Evolutionary conservation across 2,329 filamentous ascomycete genomes (phyloP).

Genomic region (Cryoendolithus antarcticus): DNA sequence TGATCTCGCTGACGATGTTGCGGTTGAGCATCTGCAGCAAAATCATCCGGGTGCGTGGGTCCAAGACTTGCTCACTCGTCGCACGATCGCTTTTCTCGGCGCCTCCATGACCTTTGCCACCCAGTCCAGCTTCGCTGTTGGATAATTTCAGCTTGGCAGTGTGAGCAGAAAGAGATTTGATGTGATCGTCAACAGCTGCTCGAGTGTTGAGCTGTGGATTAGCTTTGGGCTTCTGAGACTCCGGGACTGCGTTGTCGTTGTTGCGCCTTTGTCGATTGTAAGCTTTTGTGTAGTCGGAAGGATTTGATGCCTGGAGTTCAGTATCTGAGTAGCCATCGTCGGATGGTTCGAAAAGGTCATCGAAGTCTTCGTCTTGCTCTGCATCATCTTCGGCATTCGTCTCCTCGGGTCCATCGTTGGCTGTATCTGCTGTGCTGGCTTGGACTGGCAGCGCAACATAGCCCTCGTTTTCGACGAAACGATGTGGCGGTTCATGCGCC

Average conservation of each 20-base stretch:
- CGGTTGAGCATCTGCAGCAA: constrained; percentile 92
- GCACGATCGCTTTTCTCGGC: constrained; percentile 73
- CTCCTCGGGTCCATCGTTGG: constrained; percentile 4
- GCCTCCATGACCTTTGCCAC: constrained; percentile 35
- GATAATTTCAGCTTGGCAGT: constrained; percentile 76
- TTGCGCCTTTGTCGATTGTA: constrained; percentile 75
- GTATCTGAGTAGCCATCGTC: constrained; percentile 53
- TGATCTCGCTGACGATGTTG: constrained; percentile 76
- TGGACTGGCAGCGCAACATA: constrained; percentile 12
- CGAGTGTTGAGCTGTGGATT: constrained; percentile 73
- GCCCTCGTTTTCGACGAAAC: constrained; percentile 21
- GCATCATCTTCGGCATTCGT: constrained; percentile 7
- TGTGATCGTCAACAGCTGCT: constrained; percentile 74
- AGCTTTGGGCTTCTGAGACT: constrained; percentile 50
- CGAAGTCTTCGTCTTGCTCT: constrained; percentile 41
- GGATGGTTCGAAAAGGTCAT: constrained; percentile 39
- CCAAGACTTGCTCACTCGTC: constrained; percentile 87
- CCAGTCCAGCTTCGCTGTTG: constrained; percentile 42
- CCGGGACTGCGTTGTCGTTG: constrained; percentile 39
- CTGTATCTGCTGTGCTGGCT: background rate
- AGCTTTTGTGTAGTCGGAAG: constrained; percentile 64
- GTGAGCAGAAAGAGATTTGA: constrained; percentile 71
- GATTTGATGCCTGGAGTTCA: constrained; percentile 44
- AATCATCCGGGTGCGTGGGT: constrained; percentile 90
- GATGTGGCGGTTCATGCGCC: constrained; percentile 16